Evolutionary conservation across 1,139 yeast species (phyloP).

Genomic region (Hansenula sp.): DNA sequence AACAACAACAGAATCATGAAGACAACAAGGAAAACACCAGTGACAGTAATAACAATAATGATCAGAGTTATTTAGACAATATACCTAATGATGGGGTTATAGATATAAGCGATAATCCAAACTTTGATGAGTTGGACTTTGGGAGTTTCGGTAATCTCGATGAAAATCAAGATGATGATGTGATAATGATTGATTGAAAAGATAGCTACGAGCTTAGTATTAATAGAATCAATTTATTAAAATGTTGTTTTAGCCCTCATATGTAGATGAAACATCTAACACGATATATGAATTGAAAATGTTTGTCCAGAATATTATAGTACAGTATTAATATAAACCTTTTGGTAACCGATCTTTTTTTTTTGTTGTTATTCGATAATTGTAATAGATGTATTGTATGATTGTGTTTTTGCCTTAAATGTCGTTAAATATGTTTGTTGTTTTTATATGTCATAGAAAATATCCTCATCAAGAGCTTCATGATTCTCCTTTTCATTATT

Average conservation of each 20-base stretch:
- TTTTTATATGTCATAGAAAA: slow-evolving; percentile 1
- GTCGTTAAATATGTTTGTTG: background rate
- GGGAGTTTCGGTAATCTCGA: slow-evolving; percentile 14
- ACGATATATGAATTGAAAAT: background rate
- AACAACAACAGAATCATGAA: background rate
- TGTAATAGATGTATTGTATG: no score
- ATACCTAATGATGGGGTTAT: background rate
- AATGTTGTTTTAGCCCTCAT: no score
- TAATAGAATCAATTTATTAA: no score
- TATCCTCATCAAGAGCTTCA: background rate
- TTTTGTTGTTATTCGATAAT: no score
- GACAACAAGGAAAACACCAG: background rate
- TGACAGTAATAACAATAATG: background rate
- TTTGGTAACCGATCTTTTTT: no score
- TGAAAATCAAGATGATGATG: slow-evolving; percentile 10
- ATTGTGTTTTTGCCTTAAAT: background rate
- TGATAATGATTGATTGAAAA: slow-evolving; percentile 11
- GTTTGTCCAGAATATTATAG: background rate
- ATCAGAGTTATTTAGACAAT: background rate
- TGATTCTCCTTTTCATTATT: background rate
- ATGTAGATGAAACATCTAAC: no score
- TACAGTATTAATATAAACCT: no score
- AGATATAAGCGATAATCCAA: slow-evolving; percentile 7
- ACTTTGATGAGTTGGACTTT: slow-evolving; percentile 17
- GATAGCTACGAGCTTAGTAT: background rate